Evolutionary conservation across 2,329 filamentous ascomycete genomes (phyloP), one percentile per base, ranked within the genome.

Genomic region (Tolypocladium pustulatum): DNA sequence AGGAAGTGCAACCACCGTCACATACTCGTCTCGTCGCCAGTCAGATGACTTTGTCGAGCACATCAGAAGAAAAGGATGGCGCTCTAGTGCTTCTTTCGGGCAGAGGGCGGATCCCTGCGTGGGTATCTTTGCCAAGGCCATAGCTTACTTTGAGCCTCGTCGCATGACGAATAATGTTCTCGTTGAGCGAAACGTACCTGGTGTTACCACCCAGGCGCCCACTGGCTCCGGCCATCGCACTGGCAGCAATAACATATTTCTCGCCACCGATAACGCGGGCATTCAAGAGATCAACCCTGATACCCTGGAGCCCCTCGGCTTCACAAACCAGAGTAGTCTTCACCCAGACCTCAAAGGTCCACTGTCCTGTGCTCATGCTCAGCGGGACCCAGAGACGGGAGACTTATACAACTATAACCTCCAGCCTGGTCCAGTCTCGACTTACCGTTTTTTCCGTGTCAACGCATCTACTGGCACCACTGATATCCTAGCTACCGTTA

Each of bases 401-500:
- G 36, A 37, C 36, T 37, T 89, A 6, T 93, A 83, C 78, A 95
- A 94, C 72, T 93, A 83, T 73, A 95, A 95, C 66, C 80, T 92
- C 20, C 78, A 85, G 0, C 69, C 89, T 22, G 85, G 84, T 0
- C 71, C 68, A 0, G 68, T 67, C 0, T 69, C 82, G 1, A 83
- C 77, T 0, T 94, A 93, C 68, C 84, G 87, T 13, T 67, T 93
- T 22, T 94, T 92, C 70, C 75, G 79, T 1, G 81, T 84, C 1
- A 86, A 80, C n/a, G 81, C 84, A 0, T 69, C 78, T 0, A 87
- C 83, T 0, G 87, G 86, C 0, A 75, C 82, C 57, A 89, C 88
- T 0, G 81, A 83, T 0, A 86, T 94, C 22, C 78, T 95, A 0
- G 89, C 89, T 2, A 85, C 81, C 0, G 82, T 94, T 60, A 70